Evolutionary conservation across 2,329 filamentous ascomycete genomes (phyloP).

Genomic region (Dactylellina sp.): DNA sequence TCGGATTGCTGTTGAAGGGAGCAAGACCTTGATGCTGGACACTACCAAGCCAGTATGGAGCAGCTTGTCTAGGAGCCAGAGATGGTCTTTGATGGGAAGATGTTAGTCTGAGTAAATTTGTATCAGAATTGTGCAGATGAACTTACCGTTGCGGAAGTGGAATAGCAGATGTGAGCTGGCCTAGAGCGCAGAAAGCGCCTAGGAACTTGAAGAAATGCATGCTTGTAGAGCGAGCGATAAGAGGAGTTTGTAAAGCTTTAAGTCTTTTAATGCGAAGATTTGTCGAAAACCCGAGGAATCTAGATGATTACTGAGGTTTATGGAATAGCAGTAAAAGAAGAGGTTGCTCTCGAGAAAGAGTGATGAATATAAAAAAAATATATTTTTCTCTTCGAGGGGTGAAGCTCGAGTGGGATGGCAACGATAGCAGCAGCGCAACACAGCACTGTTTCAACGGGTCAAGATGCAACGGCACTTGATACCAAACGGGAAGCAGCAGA

Average conservation of each 20-base stretch:
- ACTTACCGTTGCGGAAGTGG: conserved; percentile 36
- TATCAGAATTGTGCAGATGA: background rate
- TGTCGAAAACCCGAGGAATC: conserved; percentile 28
- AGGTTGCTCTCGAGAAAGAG: too few relatives aligned
- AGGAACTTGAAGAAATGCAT: conserved; percentile 43
- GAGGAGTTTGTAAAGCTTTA: background rate
- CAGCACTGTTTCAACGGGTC: background rate
- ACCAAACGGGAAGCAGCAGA: background rate
- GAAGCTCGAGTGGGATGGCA: conserved; percentile 13
- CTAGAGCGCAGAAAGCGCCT: conserved; percentile 45
- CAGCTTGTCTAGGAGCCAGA: conserved; percentile 16
- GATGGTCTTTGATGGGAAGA: conserved; percentile 18
- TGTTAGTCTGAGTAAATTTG: conserved; percentile 2
- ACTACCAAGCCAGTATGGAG: conserved; percentile 61
- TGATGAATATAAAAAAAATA: background rate
- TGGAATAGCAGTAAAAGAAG: conserved; percentile 1
- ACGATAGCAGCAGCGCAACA: conserved; percentile 5
- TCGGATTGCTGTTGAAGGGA: conserved; percentile 63
- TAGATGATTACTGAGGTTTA: conserved; percentile 28
- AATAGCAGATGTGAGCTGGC: conserved; percentile 31
- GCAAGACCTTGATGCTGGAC: conserved; percentile 65
- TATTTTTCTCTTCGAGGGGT: background rate
- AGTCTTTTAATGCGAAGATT: conserved; percentile 1
- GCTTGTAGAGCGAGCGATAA: conserved; percentile 36
- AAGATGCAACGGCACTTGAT: background rate